These are phyloP conservation scores for Teunomyces aglyptinius DNA, from an alignment of 805 yeast species.

Conservation along the genomic window DNA sequence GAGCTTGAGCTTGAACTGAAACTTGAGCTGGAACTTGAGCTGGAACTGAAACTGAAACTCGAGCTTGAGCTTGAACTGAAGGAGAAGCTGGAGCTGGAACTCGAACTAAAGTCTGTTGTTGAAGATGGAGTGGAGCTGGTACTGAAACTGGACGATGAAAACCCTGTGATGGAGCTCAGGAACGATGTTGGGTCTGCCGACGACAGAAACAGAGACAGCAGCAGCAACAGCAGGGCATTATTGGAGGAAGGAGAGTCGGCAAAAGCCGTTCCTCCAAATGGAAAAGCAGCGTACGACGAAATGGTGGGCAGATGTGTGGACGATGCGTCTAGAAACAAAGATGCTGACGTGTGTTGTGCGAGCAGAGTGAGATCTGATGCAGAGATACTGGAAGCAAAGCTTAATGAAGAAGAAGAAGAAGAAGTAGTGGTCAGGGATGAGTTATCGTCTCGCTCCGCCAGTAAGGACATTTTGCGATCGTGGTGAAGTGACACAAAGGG, in stretches of 20 bases:
- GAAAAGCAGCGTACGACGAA: constrained; percentile 3
- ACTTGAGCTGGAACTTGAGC: constrained; percentile 2
- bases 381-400: neutral
- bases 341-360: neutral
- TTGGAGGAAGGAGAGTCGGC: neutral
- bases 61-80: neutral
- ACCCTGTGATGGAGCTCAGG: neutral
- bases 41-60: neutral
- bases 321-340: constrained; percentile 1
- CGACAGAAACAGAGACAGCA: constrained; percentile 1
- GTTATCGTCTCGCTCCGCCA: neutral
- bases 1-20: neutral
- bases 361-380: neutral
- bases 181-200: neutral
- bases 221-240: neutral
- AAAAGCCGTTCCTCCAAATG: neutral
- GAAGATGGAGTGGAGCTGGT: constrained; percentile 2
- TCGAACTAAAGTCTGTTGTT: neutral
- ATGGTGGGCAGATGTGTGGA: constrained; percentile 7
- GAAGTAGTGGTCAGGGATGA: neutral
- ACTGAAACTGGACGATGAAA: neutral
- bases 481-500: neutral
- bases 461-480: neutral
- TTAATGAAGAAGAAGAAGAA: neutral
- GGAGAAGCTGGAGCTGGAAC: neutral